Conservation (phyloP, 345 rosid species). For the Turritis glabra region DNA sequence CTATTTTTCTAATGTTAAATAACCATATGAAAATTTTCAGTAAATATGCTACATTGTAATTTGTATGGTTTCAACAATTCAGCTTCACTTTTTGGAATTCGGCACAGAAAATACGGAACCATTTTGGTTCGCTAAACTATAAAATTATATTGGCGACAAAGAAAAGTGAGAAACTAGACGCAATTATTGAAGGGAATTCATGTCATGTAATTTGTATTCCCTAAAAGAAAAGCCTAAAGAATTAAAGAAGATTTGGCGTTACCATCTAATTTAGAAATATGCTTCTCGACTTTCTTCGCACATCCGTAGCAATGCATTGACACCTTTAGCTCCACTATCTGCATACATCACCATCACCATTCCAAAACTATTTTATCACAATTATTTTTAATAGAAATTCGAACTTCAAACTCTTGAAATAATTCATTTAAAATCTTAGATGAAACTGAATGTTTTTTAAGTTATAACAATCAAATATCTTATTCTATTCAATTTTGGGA, state of each 20-base stretch:
- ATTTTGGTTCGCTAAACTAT: neutral
- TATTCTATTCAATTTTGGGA: slow-evolving; percentile 13
- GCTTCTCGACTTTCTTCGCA: slow-evolving; percentile 89
- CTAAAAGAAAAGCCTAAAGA: slow-evolving; percentile 17
- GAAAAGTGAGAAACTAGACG: neutral
- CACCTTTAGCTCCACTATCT: slow-evolving; percentile 85
- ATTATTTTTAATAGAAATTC: neutral
- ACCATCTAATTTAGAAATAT: slow-evolving; percentile 85
- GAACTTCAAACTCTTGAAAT: neutral
- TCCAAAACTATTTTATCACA: neutral
- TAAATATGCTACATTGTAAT: neutral
- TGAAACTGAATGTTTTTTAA: neutral
- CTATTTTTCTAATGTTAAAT: neutral
- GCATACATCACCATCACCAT: slow-evolving; percentile 35
- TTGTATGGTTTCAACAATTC: neutral
- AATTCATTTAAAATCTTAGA: neutral
- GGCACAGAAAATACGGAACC: neutral
- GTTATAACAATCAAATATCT: neutral
- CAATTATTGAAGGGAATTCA: slow-evolving; percentile 25
- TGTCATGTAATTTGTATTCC: slow-evolving; percentile 23
- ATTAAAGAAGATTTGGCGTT: slow-evolving; percentile 34
- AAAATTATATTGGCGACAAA: neutral
- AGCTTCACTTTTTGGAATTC: neutral
- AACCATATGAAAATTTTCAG: neutral
- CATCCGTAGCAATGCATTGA: slow-evolving; percentile 95